Evolutionary conservation across 345 rosid species (phyloP).

Genomic region (Eucalyptus rudis): DNA sequence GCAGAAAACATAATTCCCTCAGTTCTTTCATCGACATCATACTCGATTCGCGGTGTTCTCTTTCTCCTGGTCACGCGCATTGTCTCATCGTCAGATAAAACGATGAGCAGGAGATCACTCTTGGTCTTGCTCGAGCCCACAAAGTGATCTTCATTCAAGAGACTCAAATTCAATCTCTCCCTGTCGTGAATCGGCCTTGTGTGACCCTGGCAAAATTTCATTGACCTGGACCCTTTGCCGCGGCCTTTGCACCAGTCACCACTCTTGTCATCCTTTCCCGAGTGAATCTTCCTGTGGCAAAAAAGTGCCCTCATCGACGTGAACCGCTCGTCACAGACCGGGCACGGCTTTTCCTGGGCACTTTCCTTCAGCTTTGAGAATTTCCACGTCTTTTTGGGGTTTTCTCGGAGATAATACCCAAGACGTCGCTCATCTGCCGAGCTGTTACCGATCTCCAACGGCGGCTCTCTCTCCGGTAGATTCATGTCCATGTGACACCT

Average conservation of each 20-base stretch:
- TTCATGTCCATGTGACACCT: constrained; percentile 4
- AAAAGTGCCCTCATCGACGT: constrained; percentile 18
- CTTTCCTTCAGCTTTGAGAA: neutral
- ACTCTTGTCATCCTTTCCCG: constrained; percentile 15
- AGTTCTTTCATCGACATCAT: neutral
- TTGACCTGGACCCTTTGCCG: constrained; percentile 27
- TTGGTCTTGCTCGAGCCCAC: neutral
- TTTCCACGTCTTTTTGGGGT: constrained; percentile 59
- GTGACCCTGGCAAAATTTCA: neutral
- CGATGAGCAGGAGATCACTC: neutral
- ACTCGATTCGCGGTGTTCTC: neutral
- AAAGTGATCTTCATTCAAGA: neutral
- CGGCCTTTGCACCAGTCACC: constrained; percentile 26
- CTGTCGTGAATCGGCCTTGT: neutral
- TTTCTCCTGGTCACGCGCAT: neutral
- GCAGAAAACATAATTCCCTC: neutral
- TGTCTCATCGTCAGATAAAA: neutral
- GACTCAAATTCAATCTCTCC: neutral
- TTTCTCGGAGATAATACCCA: constrained; percentile 40
- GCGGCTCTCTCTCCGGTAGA: neutral
- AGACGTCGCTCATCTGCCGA: neutral
- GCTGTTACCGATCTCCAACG: constrained; percentile 3
- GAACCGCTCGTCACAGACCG: constrained; percentile 20
- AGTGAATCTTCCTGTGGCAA: constrained; percentile 44
- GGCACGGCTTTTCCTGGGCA: neutral